Evolutionary conservation across 1,284 basidiomycete genomes (phyloP).

Genomic region (Chondrostereum purpureum): DNA sequence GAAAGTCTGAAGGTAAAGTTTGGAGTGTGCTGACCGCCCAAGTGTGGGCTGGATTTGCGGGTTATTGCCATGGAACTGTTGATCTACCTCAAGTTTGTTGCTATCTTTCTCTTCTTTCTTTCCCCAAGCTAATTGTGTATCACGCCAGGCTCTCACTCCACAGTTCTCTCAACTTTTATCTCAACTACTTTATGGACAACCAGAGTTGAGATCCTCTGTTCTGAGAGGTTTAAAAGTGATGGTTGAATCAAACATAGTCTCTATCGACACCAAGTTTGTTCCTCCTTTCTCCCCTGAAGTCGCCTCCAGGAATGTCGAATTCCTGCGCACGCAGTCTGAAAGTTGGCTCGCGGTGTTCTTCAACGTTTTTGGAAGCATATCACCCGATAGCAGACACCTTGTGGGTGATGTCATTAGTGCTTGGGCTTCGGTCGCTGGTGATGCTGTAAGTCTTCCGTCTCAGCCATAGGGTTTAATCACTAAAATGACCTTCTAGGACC

Average conservation of each 20-base stretch:
- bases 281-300: slow-evolving; percentile 40
- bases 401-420: slow-evolving; percentile 85
- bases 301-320: slow-evolving; percentile 65
- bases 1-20: slow-evolving; percentile 84
- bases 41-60: slow-evolving; percentile 86
- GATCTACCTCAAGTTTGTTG: slow-evolving; percentile 47
- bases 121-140: slow-evolving; percentile 3
- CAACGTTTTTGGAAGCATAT: slow-evolving; percentile 90
- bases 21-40: slow-evolving; percentile 92
- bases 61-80: slow-evolving; percentile 68
- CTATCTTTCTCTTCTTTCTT: slow-evolving; percentile 1
- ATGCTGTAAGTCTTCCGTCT: slow-evolving; percentile 41
- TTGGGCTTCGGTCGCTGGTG: slow-evolving; percentile 82
- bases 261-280: neutral
- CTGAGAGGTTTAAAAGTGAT: slow-evolving; percentile 78
- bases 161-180: slow-evolving; percentile 85
- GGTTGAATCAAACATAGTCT: slow-evolving; percentile 64
- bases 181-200: slow-evolving; percentile 86
- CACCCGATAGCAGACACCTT: slow-evolving; percentile 71
- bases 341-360: slow-evolving; percentile 94
- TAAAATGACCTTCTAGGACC: slow-evolving; percentile 41
- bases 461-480: neutral
- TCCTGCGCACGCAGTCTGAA: slow-evolving; percentile 76
- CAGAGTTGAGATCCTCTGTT: slow-evolving; percentile 76
- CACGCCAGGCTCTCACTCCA: slow-evolving; percentile 56